Evolutionary conservation across 441 rosid genomes (phyloP).

Genomic region (Aleurites moluccanus): DNA sequence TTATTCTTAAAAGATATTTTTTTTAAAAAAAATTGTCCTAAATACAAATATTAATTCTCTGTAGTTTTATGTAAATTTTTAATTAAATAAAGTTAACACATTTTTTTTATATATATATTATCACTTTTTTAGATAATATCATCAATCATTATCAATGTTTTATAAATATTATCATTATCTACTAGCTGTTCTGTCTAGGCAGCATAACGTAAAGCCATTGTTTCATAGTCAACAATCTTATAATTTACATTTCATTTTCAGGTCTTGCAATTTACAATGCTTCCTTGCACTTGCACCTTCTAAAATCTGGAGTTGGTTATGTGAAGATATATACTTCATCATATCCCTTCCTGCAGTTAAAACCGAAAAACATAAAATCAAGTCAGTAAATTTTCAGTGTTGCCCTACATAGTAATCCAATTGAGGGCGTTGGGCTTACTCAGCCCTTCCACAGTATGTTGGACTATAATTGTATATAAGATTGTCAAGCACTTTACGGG

Average conservation of each 20-base stretch:
- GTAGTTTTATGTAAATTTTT: no score
- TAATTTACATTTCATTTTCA: conserved; percentile 1
- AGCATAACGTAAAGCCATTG: background rate
- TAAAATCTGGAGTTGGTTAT: conserved; percentile 14
- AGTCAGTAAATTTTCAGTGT: background rate
- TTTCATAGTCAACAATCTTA: background rate
- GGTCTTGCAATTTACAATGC: background rate
- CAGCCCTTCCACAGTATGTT: conserved; percentile 74
- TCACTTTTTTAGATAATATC: no score
- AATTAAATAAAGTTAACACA: no score
- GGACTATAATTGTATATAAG: conserved; percentile 78
- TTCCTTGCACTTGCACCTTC: background rate
- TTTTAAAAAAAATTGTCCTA: no score
- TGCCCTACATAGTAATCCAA: background rate
- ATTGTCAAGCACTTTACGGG: conserved; percentile 61
- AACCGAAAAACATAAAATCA: background rate
- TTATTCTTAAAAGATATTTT: no score
- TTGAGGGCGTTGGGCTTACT: conserved; percentile 43
- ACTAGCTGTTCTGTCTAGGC: background rate
- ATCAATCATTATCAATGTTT: no score
- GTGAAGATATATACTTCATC: conserved; percentile 88
- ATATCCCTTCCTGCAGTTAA: conserved; percentile 62
- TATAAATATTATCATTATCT: no score
- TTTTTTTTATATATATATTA: no score
- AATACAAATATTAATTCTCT: no score